A percentile compares a stretch with the other conserved stretches of the same genome.
Conservation (phyloP, 1,284 basidiomycete genomes). For the Apiotrichum veenhuisii region DNA sequence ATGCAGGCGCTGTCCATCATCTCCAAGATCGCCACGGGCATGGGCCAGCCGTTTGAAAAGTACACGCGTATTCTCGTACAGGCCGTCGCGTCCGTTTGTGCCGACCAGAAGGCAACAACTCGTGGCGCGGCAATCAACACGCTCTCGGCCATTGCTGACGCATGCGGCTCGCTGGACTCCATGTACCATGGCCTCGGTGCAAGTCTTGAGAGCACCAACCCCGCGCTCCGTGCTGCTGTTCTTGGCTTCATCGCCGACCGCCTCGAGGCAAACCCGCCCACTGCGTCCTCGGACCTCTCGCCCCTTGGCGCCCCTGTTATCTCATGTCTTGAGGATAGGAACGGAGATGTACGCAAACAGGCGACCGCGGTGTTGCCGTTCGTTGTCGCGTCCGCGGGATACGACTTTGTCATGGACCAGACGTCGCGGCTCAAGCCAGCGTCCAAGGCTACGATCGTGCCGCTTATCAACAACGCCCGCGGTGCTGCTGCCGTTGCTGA, state of each 20-base stretch:
- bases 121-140: slow-evolving; percentile 74
- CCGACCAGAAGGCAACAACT: slow-evolving; percentile 89
- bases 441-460: slow-evolving; percentile 76
- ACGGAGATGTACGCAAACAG: slow-evolving; percentile 83
- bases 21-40: slow-evolving; percentile 80
- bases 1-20: slow-evolving; percentile 84
- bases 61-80: slow-evolving; percentile 71
- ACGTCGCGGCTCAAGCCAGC: slow-evolving; percentile 86
- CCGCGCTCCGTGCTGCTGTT: slow-evolving; percentile 77
- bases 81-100: slow-evolving; percentile 76
- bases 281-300: slow-evolving; percentile 65
- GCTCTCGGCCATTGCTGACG: slow-evolving; percentile 76
- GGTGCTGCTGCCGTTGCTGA: slow-evolving; percentile 34
- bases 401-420: slow-evolving; percentile 80
- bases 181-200: slow-evolving; percentile 74
- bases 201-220: slow-evolving; percentile 81
- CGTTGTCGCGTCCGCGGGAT: slow-evolving; percentile 73
- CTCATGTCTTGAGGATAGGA: slow-evolving; percentile 84
- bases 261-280: slow-evolving; percentile 45
- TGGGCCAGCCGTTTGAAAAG: slow-evolving; percentile 94
- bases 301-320: slow-evolving; percentile 70
- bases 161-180: slow-evolving; percentile 76
- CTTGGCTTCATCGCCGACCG: slow-evolving; percentile 70
- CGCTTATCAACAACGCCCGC: slow-evolving; percentile 70
- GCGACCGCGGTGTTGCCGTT: slow-evolving; percentile 77